phyloP scores from a whole-genome alignment of 2,329 filamentous ascomycete species.

The Aspergillus eucalypticola region DNA sequence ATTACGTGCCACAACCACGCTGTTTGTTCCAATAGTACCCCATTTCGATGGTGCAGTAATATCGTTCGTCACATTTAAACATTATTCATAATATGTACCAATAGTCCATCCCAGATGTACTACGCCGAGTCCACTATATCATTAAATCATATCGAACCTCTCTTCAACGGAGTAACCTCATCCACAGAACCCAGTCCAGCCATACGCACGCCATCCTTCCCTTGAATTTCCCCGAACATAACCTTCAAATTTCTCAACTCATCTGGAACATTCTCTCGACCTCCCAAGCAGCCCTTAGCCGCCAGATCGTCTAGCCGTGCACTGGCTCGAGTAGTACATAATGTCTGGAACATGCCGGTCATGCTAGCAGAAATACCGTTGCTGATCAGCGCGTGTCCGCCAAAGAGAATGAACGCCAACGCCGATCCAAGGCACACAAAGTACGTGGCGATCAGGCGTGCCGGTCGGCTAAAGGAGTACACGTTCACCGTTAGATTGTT shows the following conservation, averaged over 20 bases:
- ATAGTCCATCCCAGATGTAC: too few relatives aligned
- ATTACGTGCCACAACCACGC: too few relatives aligned
- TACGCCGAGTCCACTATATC: too few relatives aligned
- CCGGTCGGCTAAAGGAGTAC: constrained; percentile 9
- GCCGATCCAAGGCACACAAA: constrained; percentile 1
- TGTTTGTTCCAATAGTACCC: too few relatives aligned
- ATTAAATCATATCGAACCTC: not conserved
- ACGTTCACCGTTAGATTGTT: constrained; percentile 1
- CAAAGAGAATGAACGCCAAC: constrained; percentile 9
- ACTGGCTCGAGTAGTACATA: constrained; percentile 15
- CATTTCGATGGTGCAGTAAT: too few relatives aligned
- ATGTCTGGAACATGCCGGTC: constrained; percentile 12
- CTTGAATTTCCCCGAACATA: constrained; percentile 15
- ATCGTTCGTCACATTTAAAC: too few relatives aligned
- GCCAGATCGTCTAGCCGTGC: constrained; percentile 9
- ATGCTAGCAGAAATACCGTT: constrained; percentile 16
- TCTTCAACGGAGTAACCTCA: not conserved
- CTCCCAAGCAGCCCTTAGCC: constrained; percentile 14
- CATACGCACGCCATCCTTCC: not conserved
- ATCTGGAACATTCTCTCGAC: constrained; percentile 19
- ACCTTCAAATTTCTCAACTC: constrained; percentile 18
- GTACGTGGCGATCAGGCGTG: constrained; percentile 11
- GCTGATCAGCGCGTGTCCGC: constrained; percentile 8
- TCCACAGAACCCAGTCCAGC: not conserved
- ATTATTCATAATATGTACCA: too few relatives aligned